Percentiles rank a stretch among this genome's conserved stretches.
phyloP scores from a whole-genome alignment of 192 early-diverging fungal species.

The Podila epicladia region DNA sequence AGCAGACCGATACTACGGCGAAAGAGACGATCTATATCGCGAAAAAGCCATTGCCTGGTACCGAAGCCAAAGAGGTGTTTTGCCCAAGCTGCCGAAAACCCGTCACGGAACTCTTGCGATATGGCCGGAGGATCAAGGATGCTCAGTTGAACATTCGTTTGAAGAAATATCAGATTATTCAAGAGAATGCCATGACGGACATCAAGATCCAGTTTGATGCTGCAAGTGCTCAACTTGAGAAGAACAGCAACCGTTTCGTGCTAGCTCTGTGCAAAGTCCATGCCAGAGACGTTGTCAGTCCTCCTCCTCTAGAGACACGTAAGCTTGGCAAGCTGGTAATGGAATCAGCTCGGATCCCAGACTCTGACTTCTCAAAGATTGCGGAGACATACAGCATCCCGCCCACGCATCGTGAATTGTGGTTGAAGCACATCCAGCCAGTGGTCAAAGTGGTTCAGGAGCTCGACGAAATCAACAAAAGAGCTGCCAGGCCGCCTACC shows the following conservation, averaged over 20 bases:
- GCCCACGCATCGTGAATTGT: too few relatives aligned
- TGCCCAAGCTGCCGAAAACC: slow-evolving; percentile 59
- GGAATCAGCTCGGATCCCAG: background rate
- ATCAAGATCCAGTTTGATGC: slow-evolving; percentile 4
- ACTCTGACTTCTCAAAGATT: background rate
- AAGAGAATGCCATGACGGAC: background rate
- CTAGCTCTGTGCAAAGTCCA: slow-evolving; percentile 17
- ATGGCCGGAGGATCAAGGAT: slow-evolving; percentile 49
- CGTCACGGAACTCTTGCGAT: slow-evolving; percentile 41
- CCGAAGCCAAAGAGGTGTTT: slow-evolving; percentile 9
- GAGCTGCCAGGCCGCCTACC: slow-evolving; percentile 12
- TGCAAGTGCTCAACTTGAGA: background rate
- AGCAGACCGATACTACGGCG: background rate
- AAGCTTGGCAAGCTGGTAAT: slow-evolving; percentile 5
- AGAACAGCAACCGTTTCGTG: background rate
- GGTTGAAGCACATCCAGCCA: too few relatives aligned
- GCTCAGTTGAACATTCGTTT: slow-evolving; percentile 29
- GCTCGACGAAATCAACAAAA: background rate
- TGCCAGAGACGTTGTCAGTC: slow-evolving; percentile 19
- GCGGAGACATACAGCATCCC: slow-evolving; percentile 4
- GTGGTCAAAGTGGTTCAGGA: background rate
- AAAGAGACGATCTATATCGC: slow-evolving; percentile 3
- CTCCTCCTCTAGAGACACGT: background rate
- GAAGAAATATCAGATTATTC: slow-evolving; percentile 25
- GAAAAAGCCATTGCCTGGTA: slow-evolving; percentile 22